A percentile compares a stretch with the other conserved stretches of the same genome.
Evolutionary conservation across 257 asterid genomes (phyloP).

Genomic region (Ligustrum vulgare): DNA sequence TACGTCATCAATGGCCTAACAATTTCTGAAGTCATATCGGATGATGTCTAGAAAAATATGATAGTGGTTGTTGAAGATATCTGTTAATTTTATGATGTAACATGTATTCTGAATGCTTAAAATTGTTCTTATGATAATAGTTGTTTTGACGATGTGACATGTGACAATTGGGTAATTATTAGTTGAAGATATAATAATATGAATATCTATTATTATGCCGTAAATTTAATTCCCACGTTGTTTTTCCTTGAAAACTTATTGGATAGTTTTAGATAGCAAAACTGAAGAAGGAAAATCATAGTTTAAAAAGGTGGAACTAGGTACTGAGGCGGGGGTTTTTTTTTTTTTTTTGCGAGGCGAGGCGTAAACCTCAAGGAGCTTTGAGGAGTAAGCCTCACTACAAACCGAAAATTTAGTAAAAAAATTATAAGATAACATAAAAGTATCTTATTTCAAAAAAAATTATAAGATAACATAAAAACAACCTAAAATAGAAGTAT

Average conservation of each 20-base stretch:
- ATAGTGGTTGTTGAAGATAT: constrained; percentile 5
- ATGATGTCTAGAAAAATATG: constrained; percentile 1
- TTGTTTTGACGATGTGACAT: constrained; percentile 5
- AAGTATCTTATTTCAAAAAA: too few relatives aligned
- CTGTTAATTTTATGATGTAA: constrained; percentile 11
- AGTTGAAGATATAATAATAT: constrained; percentile 13
- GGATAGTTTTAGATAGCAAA: constrained; percentile 8
- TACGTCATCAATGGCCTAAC: constrained; percentile 31
- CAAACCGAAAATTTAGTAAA: too few relatives aligned
- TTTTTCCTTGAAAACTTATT: constrained; percentile 5
- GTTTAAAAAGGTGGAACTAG: too few relatives aligned
- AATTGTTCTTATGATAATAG: constrained; percentile 16
- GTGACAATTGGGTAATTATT: not conserved
- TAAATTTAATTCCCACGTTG: not conserved
- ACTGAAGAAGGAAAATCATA: not conserved
- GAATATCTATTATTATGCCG: constrained; percentile 3
- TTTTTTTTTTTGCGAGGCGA: too few relatives aligned
- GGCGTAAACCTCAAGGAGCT: too few relatives aligned
- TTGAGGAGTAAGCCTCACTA: too few relatives aligned
- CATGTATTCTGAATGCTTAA: constrained; percentile 11
- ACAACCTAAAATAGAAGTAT: too few relatives aligned
- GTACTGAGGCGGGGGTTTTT: too few relatives aligned
- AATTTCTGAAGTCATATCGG: constrained; percentile 1
- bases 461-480: too few relatives aligned
- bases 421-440: too few relatives aligned